phyloP scores from a whole-genome alignment of 192 early-diverging fungal genomes.

The Rhizophagus sp. region DNA sequence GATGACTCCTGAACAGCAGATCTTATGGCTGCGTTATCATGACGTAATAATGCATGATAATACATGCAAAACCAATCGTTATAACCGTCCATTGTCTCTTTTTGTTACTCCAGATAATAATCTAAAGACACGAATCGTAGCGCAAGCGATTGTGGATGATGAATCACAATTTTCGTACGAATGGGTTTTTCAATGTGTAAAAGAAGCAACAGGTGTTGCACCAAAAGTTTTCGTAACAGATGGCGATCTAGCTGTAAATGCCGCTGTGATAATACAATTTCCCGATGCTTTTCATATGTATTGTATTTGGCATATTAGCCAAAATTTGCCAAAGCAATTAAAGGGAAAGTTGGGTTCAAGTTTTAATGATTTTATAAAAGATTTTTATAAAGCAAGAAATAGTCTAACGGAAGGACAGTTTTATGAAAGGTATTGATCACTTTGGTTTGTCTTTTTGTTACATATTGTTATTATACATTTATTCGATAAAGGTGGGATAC shows the following conservation, averaged over 20 bases:
- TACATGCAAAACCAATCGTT: neutral
- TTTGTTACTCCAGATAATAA: neutral
- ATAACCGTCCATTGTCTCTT: neutral
- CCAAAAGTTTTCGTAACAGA: neutral
- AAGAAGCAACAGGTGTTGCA: neutral
- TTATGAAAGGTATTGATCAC: neutral
- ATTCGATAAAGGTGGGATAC: too few species aligned
- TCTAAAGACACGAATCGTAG: neutral
- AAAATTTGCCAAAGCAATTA: neutral
- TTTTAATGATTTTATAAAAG: neutral
- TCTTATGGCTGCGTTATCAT: neutral
- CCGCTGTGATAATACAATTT: neutral
- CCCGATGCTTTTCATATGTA: neutral
- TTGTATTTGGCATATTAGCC: neutral
- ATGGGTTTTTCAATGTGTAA: neutral
- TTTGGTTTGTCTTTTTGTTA: neutral
- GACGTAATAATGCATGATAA: slow-evolving; percentile 1
- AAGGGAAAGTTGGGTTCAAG: neutral
- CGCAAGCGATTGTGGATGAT: neutral
- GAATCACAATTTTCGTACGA: neutral
- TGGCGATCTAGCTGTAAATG: neutral
- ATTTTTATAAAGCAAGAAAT: neutral
- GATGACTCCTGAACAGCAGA: neutral
- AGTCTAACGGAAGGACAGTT: neutral
- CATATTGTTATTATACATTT: too few species aligned